These are phyloP conservation scores for Fusarium mundagurra DNA, from an alignment of 2,329 filamentous ascomycete species.

Conservation along the genomic window DNA sequence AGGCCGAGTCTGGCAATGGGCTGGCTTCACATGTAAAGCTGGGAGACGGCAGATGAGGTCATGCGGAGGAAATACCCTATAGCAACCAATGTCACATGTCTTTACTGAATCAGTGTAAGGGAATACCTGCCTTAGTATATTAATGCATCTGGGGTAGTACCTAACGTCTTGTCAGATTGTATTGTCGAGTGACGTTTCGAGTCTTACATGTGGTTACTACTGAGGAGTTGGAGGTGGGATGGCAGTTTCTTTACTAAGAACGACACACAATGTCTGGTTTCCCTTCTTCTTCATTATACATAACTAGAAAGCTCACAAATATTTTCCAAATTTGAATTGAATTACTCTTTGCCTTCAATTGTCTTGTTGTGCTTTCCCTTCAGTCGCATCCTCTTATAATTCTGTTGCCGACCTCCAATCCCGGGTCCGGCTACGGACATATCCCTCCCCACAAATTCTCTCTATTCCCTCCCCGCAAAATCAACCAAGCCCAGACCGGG, in stretches of 20 bases:
- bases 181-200: neutral
- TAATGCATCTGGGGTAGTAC: slow-evolving; percentile 11
- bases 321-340: too few relatives aligned
- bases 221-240: neutral
- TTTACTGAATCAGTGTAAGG: neutral
- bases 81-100: slow-evolving; percentile 31
- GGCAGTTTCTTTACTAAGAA: neutral
- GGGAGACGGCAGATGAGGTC: slow-evolving; percentile 39
- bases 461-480: slow-evolving; percentile 34
- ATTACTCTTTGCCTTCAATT: neutral
- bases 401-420: slow-evolving; percentile 32
- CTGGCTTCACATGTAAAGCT: slow-evolving; percentile 45
- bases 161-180: neutral
- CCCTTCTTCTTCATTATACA: neutral
- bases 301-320: neutral
- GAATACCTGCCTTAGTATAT: neutral
- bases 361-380: neutral
- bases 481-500: slow-evolving; percentile 13
- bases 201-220: neutral
- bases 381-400: neutral
- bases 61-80: slow-evolving; percentile 32
- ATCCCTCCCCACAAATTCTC: slow-evolving; percentile 30
- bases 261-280: neutral
- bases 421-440: slow-evolving; percentile 32
- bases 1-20: slow-evolving; percentile 33